A percentile compares a stretch with the other conserved stretches of the same genome.
Evolutionary conservation across 176 grass and related monocot species (phyloP).

Genomic region (Elymus sibiricus): DNA sequence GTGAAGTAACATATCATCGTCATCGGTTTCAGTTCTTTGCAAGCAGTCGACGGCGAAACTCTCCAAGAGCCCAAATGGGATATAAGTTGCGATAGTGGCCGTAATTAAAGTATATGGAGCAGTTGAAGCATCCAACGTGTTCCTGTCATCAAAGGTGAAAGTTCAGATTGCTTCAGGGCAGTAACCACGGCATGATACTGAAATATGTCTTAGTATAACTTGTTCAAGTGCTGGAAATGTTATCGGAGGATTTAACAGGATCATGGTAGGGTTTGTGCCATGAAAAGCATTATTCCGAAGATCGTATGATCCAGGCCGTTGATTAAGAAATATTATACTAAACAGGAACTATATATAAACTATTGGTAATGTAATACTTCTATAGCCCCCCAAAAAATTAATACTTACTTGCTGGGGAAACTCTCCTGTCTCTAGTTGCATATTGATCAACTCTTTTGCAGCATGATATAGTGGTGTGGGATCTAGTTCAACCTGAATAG

Average conservation of each 20-base stretch:
- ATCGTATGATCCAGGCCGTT: background rate
- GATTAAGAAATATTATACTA: background rate
- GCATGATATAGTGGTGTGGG: slow-evolving; percentile 41
- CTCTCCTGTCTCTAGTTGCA: slow-evolving; percentile 46
- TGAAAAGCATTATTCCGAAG: background rate
- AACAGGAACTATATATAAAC: background rate
- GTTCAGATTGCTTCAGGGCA: background rate
- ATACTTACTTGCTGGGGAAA: slow-evolving; percentile 55
- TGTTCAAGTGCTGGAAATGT: background rate
- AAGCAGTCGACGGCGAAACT: slow-evolving; percentile 16
- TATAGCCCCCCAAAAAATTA: background rate
- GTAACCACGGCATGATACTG: background rate
- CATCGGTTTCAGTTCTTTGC: background rate
- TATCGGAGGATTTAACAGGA: no score
- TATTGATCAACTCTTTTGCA: slow-evolving; percentile 53
- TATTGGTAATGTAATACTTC: background rate
- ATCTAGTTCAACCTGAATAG: slow-evolving; percentile 37
- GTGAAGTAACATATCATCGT: background rate
- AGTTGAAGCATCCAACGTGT: slow-evolving; percentile 24
- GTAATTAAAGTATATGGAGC: slow-evolving; percentile 6
- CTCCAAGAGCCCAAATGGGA: slow-evolving; percentile 17
- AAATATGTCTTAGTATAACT: background rate
- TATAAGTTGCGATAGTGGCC: slow-evolving; percentile 36
- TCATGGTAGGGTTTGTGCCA: background rate
- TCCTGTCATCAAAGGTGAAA: slow-evolving; percentile 10